Percentiles rank a stretch among this genome's conserved stretches.
Evolutionary conservation across 176 grass and related monocot genomes (phyloP).

Genomic region (Hyparrhenia diplandra): DNA sequence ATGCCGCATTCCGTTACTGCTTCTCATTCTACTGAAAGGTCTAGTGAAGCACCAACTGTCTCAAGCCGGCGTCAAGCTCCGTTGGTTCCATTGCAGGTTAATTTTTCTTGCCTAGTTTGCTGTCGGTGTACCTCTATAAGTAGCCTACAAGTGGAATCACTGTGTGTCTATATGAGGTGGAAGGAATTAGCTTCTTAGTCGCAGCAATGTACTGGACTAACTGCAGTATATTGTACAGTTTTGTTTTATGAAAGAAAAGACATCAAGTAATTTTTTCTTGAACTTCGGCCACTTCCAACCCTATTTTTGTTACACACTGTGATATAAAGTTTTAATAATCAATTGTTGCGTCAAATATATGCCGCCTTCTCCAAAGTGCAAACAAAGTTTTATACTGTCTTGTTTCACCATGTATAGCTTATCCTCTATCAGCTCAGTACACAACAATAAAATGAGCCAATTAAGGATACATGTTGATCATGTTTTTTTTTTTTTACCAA

Average conservation of each 20-base stretch:
- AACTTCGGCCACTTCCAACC: background rate
- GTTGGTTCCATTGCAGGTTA: constrained; percentile 66
- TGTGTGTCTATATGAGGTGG: background rate
- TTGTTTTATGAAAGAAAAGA: background rate
- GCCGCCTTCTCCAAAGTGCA: background rate
- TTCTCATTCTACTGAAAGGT: background rate
- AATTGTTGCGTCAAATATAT: background rate
- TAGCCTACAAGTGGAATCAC: background rate
- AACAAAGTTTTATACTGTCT: background rate
- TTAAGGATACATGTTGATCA: background rate
- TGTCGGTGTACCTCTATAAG: background rate
- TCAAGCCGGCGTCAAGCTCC: constrained; percentile 40
- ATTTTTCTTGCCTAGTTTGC: constrained; percentile 19
- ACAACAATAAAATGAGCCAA: background rate
- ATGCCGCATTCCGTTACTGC: constrained; percentile 39
- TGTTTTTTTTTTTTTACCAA: no score
- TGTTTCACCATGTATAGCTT: background rate
- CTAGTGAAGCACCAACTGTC: constrained; percentile 14
- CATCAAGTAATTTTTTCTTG: background rate
- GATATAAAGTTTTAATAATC: background rate
- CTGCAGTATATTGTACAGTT: background rate
- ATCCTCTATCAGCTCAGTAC: background rate
- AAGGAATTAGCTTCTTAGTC: background rate
- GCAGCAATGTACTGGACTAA: background rate
- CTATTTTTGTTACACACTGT: background rate